These are phyloP conservation scores for Ogataea paradorogensis DNA, from an alignment of 805 yeast genomes.

Conservation along the genomic window DNA sequence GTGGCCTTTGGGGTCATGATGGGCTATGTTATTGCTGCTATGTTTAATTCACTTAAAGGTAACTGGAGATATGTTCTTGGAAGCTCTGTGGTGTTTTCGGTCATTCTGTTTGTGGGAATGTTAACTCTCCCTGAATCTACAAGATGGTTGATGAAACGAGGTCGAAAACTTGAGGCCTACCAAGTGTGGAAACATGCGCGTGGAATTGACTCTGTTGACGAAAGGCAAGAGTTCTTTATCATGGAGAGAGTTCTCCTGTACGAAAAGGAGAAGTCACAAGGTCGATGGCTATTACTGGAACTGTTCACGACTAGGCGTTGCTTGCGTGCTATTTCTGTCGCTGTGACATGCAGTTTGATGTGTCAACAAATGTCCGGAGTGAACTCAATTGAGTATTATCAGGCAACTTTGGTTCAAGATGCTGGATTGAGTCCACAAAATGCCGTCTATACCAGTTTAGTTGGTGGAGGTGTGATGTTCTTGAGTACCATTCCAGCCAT, in stretches of 20 bases:
- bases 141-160: conserved; percentile 50
- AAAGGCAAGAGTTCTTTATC: conserved; percentile 47
- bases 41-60: conserved; percentile 49
- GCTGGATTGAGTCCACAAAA: conserved; percentile 51
- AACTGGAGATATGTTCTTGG: conserved; percentile 68
- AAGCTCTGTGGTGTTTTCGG: conserved; percentile 56
- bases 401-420: conserved; percentile 50
- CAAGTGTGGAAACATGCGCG: conserved; percentile 50
- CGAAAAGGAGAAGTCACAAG: conserved; percentile 27
- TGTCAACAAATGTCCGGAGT: conserved; percentile 65
- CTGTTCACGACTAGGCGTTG: conserved; percentile 48
- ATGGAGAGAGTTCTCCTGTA: conserved; percentile 29
- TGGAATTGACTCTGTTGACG: conserved; percentile 40
- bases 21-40: conserved; percentile 60
- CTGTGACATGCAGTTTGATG: conserved; percentile 51
- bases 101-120: conserved; percentile 46
- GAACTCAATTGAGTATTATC: conserved; percentile 60
- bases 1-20: conserved; percentile 62
- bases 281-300: conserved; percentile 40
- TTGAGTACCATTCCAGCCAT: conserved; percentile 60
- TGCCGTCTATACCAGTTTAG: conserved; percentile 63
- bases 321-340: conserved; percentile 48
- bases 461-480: conserved; percentile 62
- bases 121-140: conserved; percentile 58
- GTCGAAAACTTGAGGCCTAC: conserved; percentile 41